Evolutionary conservation across 768 basidiomycete species (phyloP), one percentile per base, ranked within the genome.

Genomic region (Termitomyces sp.): DNA sequence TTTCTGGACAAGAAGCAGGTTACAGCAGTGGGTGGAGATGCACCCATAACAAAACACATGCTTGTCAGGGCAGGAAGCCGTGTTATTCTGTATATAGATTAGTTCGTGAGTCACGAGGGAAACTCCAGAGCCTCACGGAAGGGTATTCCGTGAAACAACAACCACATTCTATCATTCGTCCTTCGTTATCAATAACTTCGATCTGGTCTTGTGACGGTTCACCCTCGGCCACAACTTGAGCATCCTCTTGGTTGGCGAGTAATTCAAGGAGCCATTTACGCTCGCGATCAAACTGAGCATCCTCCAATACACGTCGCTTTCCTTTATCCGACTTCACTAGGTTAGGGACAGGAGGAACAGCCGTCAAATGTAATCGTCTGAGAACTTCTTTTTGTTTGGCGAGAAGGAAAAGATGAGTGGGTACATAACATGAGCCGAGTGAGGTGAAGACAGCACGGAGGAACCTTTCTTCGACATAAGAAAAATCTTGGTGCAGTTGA

Each of bases 31-130:
- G 2, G 77, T 71, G 9, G 69, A 79, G 70, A 88, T 81, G 69
- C 90, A 92, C 1, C 76, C 72, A 37, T 69, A 72, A 68, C 90
- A 92, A 72, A 91, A 92, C 5, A 89, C 76, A 69, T 92, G 90
- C 0, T 84, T 84, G 18, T 90, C 88, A 0, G 85, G 80, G 62
- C 91, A 92, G 64, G 90, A 88, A 5, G 87, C 75, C 84, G 89
- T 86, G 55, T 85, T 81, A 43, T 81, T 79, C 88, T 91, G 49
- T 20, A 48, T n/a, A 26, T 37, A 30, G 50, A 45, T 43, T 44
- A 45, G 24, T 37, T 22, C 44, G 48, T 52, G 22, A 13, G 44
- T 30, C 49, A 51, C 27, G n/a, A 49, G 44, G 24, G 32, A 5
- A 20, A n/a, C 18, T 34, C n/a, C 13, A 27, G 42, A 22, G 6